Conservation (phyloP, 139 green algal genomes). For the Chlorella ohadii region DNA sequence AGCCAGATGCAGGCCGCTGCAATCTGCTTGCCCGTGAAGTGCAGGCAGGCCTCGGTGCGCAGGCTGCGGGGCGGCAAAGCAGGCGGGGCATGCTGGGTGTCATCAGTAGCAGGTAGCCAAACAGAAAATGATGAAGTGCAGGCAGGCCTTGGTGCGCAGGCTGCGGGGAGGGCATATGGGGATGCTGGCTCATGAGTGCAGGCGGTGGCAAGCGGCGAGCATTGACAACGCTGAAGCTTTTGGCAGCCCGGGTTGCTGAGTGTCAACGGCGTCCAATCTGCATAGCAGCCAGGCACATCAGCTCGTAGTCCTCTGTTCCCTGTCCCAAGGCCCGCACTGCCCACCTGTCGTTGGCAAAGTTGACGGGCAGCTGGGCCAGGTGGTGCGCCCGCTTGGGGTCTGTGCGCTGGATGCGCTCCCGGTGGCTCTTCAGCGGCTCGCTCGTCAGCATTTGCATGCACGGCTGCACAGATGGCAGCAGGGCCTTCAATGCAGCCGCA, state of each 20-base stretch:
- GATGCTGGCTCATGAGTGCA: not conserved
- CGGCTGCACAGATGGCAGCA: slow-evolving; percentile 2
- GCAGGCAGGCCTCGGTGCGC: slow-evolving; percentile 34
- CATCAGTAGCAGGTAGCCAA: no score
- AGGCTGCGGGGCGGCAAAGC: slow-evolving; percentile 6
- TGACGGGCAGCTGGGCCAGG: not conserved
- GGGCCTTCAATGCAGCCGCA: no score
- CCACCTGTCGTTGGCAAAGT: slow-evolving; percentile 17
- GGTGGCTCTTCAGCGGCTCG: slow-evolving; percentile 8
- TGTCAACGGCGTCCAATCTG: no score
- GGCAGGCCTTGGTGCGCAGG: not conserved
- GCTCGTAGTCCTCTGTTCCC: no score
- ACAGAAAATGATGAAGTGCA: no score
- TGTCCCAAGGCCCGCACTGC: not conserved
- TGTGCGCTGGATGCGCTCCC: not conserved
- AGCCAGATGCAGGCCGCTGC: slow-evolving; percentile 46
- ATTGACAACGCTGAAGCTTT: no score
- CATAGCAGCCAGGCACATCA: no score
- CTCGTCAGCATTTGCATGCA: not conserved
- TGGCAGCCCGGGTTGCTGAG: no score
- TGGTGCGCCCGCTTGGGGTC: not conserved
- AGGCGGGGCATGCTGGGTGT: no score
- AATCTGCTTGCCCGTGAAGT: slow-evolving; percentile 21
- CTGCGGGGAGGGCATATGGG: not conserved
- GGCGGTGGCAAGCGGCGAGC: no score